Evolutionary conservation across 805 yeast genomes (phyloP), one percentile per base, ranked within the genome.

Genomic region (Metschnikowia amazonensis): DNA sequence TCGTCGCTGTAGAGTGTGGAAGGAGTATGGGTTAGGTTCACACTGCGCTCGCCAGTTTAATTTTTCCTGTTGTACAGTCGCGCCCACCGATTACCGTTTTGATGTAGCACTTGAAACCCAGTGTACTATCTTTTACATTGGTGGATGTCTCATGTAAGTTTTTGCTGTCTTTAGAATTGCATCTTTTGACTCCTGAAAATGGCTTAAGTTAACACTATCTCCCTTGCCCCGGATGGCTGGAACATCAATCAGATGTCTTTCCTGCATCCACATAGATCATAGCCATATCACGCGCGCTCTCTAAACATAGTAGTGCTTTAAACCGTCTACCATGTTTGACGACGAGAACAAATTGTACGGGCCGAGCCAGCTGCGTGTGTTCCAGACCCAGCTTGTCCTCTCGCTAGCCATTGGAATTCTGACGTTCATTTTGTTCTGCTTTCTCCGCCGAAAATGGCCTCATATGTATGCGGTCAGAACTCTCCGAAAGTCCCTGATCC

Each of bases 391-490:
- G 57, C 61, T 80, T 40, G 64, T 67, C 46, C 65, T 80, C 32
- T 79, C 82, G 48, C 56, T 73, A 2, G 56, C 68, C 38, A 57
- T 74, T n/a, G 84, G 84, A 0, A 28, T 66, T 6, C 48, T 69
- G 9, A 68, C 78, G 21, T 77, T 80, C 47, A 41, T 71, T 10
- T 53, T 73, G 18, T 80, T 80, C 56, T 80, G 84, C 51, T 50
- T 75, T 27, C 61, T 75, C 25, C 61, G 85, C 42, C 73, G 73
- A 51, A 67, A 70, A 48, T 77, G 82, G 69, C 84, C 84, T 8
- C 73, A 78, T 47, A 69, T 80, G 46, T 80, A 79, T 55, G 80
- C 82, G 11, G 74, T 79, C 9, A 53, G 85, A 45, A 74, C 83
- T 10, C 65, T 76, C 37, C 59, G 83, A 48, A 69, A 71, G 53